These are phyloP conservation scores for Urtica urens DNA, from an alignment of 306 rosid genomes.

Conservation along the genomic window DNA sequence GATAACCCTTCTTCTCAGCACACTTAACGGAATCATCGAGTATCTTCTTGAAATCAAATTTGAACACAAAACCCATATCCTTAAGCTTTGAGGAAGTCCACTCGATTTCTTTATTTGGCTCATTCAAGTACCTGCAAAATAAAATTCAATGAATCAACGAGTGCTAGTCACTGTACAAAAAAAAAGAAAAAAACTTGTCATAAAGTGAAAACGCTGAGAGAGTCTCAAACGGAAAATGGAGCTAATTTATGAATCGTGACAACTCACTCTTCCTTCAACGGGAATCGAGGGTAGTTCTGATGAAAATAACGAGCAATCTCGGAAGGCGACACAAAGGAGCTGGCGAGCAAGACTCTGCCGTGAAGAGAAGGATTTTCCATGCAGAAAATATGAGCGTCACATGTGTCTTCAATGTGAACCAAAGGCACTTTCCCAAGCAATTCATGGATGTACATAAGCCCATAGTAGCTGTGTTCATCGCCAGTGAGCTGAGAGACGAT, in stretches of 20 bases:
- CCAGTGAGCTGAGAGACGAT: slow-evolving; percentile 17
- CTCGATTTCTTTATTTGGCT: slow-evolving; percentile 18
- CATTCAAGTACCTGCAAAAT: slow-evolving; percentile 38
- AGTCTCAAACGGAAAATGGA: too few relatives aligned
- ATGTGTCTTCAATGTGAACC: slow-evolving; percentile 23
- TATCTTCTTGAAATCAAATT: slow-evolving; percentile 16
- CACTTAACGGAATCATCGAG: slow-evolving; percentile 13
- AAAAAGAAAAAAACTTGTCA: too few relatives aligned
- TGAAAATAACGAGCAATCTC: slow-evolving; percentile 35
- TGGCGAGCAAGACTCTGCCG: slow-evolving; percentile 32
- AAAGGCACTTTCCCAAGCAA: slow-evolving; percentile 24
- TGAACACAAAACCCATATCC: slow-evolving; percentile 33
- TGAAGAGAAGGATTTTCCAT: slow-evolving; percentile 18
- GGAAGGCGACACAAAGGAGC: slow-evolving; percentile 27
- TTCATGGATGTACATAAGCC: slow-evolving; percentile 16
- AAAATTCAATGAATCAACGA: too few relatives aligned
- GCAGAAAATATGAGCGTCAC: slow-evolving; percentile 30
- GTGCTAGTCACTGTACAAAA: too few relatives aligned
- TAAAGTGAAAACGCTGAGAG: too few relatives aligned
- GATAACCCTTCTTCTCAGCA: slow-evolving; percentile 5
- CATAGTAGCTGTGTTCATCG: background rate
- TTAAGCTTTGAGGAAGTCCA: slow-evolving; percentile 32
- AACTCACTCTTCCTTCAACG: slow-evolving; percentile 35
- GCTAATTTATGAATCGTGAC: too few relatives aligned
- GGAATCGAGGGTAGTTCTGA: slow-evolving; percentile 23